Conservation (phyloP, 148 eudicot genomes). For the Silene latifolia region DNA sequence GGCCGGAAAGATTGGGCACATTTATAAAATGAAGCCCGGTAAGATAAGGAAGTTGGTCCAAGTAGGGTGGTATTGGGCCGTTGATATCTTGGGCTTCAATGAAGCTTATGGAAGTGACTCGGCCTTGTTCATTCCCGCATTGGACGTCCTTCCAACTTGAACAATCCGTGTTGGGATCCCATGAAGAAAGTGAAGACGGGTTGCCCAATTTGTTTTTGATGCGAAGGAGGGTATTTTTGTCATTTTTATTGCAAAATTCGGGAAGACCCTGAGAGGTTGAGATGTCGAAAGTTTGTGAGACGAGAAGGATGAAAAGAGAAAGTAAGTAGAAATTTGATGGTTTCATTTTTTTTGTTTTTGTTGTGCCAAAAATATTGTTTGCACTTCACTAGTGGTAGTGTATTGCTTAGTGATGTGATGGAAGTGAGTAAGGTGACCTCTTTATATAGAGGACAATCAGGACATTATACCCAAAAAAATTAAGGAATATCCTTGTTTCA, state of each 20-base stretch:
- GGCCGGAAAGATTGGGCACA: conserved; percentile 27
- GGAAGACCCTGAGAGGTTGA: background rate
- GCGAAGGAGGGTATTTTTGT: conserved; percentile 38
- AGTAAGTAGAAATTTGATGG: background rate
- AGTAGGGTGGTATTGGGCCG: conserved; percentile 7
- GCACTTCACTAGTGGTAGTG: background rate
- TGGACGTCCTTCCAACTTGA: background rate
- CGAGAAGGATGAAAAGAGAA: background rate
- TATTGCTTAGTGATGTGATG: background rate
- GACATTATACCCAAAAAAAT: background rate
- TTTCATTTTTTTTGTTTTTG: background rate
- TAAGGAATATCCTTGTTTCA: background rate
- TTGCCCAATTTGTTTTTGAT: conserved; percentile 36
- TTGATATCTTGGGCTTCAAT: background rate
- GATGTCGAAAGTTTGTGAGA: background rate
- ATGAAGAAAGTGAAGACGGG: conserved; percentile 33
- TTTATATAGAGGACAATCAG: background rate
- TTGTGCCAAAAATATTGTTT: background rate
- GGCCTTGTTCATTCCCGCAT: conserved; percentile 17
- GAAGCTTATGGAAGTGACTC: conserved; percentile 26
- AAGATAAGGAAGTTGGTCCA: conserved; percentile 23
- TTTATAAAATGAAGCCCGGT: conserved; percentile 20
- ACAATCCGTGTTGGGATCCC: conserved; percentile 38
- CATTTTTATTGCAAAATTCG: conserved; percentile 35
- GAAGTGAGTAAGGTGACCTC: background rate